These are phyloP conservation scores for Pyrenophora seminiperda DNA, from an alignment of 2,329 filamentous ascomycete species.

Conservation along the genomic window DNA sequence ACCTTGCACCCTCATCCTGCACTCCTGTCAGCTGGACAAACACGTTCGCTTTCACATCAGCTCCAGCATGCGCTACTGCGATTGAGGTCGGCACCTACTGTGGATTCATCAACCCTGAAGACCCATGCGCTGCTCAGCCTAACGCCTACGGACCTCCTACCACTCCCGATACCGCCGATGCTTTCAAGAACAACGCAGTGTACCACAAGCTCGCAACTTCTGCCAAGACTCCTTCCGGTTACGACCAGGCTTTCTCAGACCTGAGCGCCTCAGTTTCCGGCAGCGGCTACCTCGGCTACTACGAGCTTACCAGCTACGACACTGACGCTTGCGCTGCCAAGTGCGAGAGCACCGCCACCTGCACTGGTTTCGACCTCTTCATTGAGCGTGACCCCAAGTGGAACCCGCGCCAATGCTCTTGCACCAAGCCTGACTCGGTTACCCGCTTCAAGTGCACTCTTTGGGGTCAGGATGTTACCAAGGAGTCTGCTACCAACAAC, in stretches of 20 bases:
- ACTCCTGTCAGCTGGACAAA: constrained; percentile 29
- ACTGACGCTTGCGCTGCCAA: constrained; percentile 23
- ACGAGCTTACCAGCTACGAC: constrained; percentile 31
- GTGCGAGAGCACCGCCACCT: constrained; percentile 25
- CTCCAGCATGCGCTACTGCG: constrained; percentile 27
- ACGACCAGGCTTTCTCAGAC: constrained; percentile 27
- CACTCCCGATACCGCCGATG: constrained; percentile 29
- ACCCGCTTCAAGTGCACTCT: constrained; percentile 35
- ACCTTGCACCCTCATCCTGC: constrained; percentile 27
- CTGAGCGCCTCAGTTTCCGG: constrained; percentile 22
- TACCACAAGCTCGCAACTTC: constrained; percentile 30
- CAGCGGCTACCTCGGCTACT: constrained; percentile 32
- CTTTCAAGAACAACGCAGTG: constrained; percentile 30
- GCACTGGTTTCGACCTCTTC: constrained; percentile 37
- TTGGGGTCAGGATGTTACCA: constrained; percentile 30
- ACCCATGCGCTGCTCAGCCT: constrained; percentile 36
- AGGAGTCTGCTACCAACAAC: constrained; percentile 27
- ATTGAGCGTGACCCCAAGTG: constrained; percentile 33
- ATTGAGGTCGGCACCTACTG: constrained; percentile 35
- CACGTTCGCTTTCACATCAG: constrained; percentile 29
- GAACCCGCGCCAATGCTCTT: constrained; percentile 34
- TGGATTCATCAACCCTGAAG: constrained; percentile 35
- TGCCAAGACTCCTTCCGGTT: constrained; percentile 29
- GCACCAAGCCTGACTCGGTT: constrained; percentile 23
- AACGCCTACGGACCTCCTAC: constrained; percentile 27